These are phyloP conservation scores for Bretschneidera sinensis DNA, from an alignment of 345 rosid genomes.

Conservation along the genomic window DNA sequence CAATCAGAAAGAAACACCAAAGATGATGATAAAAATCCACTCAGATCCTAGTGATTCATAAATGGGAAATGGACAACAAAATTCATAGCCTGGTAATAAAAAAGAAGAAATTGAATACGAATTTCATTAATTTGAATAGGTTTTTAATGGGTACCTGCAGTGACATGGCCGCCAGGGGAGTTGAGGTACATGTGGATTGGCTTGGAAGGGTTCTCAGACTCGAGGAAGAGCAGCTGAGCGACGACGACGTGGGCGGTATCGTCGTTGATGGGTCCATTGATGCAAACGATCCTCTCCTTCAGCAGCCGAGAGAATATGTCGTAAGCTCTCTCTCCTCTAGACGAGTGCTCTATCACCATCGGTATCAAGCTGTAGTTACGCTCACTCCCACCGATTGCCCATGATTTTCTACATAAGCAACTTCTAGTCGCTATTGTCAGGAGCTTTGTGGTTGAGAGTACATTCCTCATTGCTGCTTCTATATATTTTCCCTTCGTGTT, in stretches of 20 bases:
- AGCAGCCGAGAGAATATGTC: slow-evolving; percentile 93
- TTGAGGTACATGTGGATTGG: slow-evolving; percentile 97
- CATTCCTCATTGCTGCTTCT: slow-evolving; percentile 20
- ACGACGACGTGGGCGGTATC: slow-evolving; percentile 93
- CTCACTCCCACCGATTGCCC: slow-evolving; percentile 12
- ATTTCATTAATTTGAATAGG: not conserved
- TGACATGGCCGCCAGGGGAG: slow-evolving; percentile 97
- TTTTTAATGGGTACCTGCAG: slow-evolving; percentile 94
- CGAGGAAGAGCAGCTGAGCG: slow-evolving; percentile 97
- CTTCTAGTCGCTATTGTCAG: slow-evolving; percentile 2
- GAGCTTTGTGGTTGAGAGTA: slow-evolving; percentile 21
- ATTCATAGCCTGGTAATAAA: no score
- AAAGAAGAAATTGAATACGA: no score
- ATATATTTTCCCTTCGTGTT: not conserved
- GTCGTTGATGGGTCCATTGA: slow-evolving; percentile 88
- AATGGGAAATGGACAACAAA: no score
- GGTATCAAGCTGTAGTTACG: slow-evolving; percentile 74
- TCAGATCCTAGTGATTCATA: no score
- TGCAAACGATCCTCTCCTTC: slow-evolving; percentile 90
- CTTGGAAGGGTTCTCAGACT: slow-evolving; percentile 94
- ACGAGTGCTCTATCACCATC: slow-evolving; percentile 97
- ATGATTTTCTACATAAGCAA: slow-evolving; percentile 6
- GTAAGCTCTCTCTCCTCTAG: slow-evolving; percentile 96
- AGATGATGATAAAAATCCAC: no score
- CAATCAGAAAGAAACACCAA: not conserved